Base-by-base conservation (phyloP, 306 rosid species). In the Vicia villosa region DNA sequence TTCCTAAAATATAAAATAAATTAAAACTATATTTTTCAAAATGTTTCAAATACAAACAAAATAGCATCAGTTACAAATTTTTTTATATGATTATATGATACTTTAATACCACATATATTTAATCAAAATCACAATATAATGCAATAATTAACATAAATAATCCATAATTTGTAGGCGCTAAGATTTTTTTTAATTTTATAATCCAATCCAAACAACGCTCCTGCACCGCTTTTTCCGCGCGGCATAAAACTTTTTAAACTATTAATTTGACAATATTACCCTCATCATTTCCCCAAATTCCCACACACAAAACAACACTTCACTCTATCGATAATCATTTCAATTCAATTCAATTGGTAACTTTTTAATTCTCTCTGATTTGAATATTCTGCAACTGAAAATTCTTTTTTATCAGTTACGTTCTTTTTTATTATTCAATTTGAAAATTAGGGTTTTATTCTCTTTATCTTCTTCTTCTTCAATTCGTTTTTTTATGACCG, bases 401-500 rank as follows among this genome's bases (percentile, higher is more conserved):
- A 7, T 34, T 41, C 5, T 41, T 13, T 8, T 38, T 40, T 40
- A 40, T 9, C 46, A 41, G n/a, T 41, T 41, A 41, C 46, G 46
- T 41, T 41, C 5, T 13, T 10, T 11, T 41, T 12, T 10, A 11
- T 41, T 41, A 3, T 0, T 41, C n/a, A 4, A 3, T 41, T 34
- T 34, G 10, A 34, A 34, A 3, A 34, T 34, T 34, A 34, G 38
- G 38, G 38, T 34, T 34, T 30, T 34, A 7, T 34, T 34, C 37
- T 45, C 38, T 34, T 34, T 34, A 34, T 59, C 42, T 66, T 66
- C 1, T 32, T 74, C 45, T 40, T 42, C 66, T 38, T 28, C 28
- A 34, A 40, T 49, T 47, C 26, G 2, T 28, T 12, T 43, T 41
- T 50, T 75, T 69, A 69, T 59, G 78, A 82, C 83, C 80, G 84